Base-by-base conservation (phyloP, 2,329 filamentous ascomycete species). In the Dichotomopilus funicola region DNA sequence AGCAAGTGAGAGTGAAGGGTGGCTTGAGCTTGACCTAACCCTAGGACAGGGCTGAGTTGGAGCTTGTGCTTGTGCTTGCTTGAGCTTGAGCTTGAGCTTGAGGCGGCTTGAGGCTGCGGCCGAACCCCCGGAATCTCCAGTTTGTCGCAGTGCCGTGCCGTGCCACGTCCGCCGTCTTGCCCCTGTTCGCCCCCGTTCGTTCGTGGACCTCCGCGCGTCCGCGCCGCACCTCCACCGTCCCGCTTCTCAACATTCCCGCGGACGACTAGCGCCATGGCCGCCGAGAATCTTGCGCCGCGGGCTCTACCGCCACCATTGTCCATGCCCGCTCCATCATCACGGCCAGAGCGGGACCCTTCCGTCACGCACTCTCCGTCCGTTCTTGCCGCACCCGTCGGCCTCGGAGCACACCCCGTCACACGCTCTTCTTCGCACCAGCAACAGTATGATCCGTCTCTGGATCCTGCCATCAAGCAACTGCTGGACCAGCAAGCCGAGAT, bases 401-500 rank as follows among this genome's bases (percentile, higher is more conserved):
- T 54, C 47, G 53, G 58, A 19, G 51, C 56, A 44, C 55, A 57
- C 34, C 47, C 55, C n/a, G 57, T 37, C n/a, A 51, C 59, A 10
- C 53, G 55, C 44, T 33, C 57, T 35, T 49, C 47, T 56, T 31
- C 58, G 45, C 44, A 51, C 38, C 58, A 62, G 36, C 54, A 47
- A 40, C 56, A 48, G 40, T 68, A 71, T 62, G 71, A 73, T 59
- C 66, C 71, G 53, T 66, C 68, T 54, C 65, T 76, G 61, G 75
- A 77, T 58, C 71, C 72, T 58, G 66, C 72, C 63, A 75, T 77
- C 62, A 71, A 69, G 63, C 67, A 69, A 53, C 70, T 80, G 58
- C 74, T 78, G 57, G 73, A 76, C 59, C 78, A 81, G 65, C 77
- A 79, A 64, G 75, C 75, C 64, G 76, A 78, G 59, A 77, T 80